A percentile compares a stretch with the other conserved stretches of the same genome.
These are phyloP conservation scores for Dendrobium chrysotoxum DNA, from an alignment of 106 monocot species.

Conservation along the genomic window DNA sequence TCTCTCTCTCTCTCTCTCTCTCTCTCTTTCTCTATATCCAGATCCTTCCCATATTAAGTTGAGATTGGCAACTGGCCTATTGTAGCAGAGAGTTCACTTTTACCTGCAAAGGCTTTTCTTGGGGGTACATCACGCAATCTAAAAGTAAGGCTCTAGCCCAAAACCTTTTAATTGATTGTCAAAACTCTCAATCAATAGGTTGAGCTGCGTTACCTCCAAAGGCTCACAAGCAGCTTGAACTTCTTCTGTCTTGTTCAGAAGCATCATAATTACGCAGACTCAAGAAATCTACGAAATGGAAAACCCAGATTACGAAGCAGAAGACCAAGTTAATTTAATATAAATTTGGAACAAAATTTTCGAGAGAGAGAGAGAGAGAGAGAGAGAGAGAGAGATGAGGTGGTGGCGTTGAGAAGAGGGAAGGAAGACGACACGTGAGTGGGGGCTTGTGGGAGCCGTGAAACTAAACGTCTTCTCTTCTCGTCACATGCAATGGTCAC, in stretches of 20 bases:
- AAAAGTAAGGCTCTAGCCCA: too few species aligned
- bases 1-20: not conserved
- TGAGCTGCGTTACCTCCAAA: too few species aligned
- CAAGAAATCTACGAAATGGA: too few species aligned
- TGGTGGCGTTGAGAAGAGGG: not conserved
- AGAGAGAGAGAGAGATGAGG: not conserved
- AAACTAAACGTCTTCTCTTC: not conserved
- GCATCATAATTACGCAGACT: not conserved
- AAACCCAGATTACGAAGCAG: too few species aligned
- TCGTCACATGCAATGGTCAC: constrained; percentile 10
- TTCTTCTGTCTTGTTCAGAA: not conserved
- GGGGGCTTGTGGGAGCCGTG: not conserved
- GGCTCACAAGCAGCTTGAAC: not conserved
- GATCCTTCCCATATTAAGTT: not conserved
- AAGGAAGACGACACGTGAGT: not conserved
- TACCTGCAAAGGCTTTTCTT: not conserved
- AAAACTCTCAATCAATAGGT: too few species aligned
- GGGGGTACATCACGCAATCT: too few species aligned
- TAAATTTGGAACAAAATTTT: not conserved
- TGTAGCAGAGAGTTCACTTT: not conserved
- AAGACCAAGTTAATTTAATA: too few species aligned
- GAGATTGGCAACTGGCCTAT: not conserved
- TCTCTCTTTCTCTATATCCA: not conserved
- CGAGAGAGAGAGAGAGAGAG: not conserved
- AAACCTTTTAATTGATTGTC: too few species aligned